Evolutionary conservation across 1,284 basidiomycete species (phyloP).

Genomic region (Kwoniella shivajii): DNA sequence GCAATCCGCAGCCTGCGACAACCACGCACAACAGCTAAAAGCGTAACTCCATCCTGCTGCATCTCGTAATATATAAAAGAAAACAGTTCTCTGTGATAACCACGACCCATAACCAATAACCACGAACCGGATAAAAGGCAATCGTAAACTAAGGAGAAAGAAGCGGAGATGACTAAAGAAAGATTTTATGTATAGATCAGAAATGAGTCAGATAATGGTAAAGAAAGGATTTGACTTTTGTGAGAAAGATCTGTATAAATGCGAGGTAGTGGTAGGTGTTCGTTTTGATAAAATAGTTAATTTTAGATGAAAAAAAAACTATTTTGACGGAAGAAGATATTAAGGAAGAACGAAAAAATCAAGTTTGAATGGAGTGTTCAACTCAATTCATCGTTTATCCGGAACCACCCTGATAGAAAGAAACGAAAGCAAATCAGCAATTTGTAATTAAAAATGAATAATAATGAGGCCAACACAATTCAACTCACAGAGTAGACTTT

Average conservation of each 20-base stretch:
- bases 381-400: constrained; percentile 49
- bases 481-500: constrained; percentile 80
- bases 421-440: constrained; percentile 5
- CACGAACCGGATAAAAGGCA: constrained; percentile 1
- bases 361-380: constrained; percentile 10
- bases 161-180: constrained; percentile 2
- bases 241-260: constrained; percentile 5
- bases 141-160: constrained; percentile 1
- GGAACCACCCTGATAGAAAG: constrained; percentile 45
- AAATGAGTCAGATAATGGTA: constrained; percentile 7
- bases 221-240: constrained; percentile 6
- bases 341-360: constrained; percentile 4
- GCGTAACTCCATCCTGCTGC: constrained; percentile 8
- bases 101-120: constrained; percentile 8
- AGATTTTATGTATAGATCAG: constrained; percentile 2
- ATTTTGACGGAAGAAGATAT: not conserved
- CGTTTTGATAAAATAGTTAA: not conserved
- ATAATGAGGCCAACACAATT: not conserved
- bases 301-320: constrained; percentile 4
- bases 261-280: constrained; percentile 18
- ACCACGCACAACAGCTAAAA: not conserved
- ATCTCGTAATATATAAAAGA: constrained; percentile 2
- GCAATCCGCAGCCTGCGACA: no score
- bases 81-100: no score
- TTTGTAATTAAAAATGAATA: not conserved